A percentile compares a stretch with the other conserved stretches of the same genome.
These are phyloP conservation scores for Isoetes engelmannii DNA, from an alignment of 83 land plant genomes.

Conservation along the genomic window DNA sequence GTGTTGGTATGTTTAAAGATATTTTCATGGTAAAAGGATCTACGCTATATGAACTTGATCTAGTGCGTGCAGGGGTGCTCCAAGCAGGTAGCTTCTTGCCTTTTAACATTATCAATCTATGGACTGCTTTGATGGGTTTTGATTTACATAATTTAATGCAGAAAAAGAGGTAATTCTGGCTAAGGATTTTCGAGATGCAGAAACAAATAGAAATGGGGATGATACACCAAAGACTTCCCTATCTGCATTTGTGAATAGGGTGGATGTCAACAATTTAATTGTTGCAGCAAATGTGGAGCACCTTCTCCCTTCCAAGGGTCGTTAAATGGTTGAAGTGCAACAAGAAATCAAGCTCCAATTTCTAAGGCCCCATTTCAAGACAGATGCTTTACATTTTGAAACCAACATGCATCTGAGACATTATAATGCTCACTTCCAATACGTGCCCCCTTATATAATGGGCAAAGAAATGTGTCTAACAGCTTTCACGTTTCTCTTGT, in stretches of 20 bases:
- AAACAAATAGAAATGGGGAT: slow-evolving; percentile 16
- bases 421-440: slow-evolving; percentile 32
- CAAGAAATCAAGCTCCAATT: slow-evolving; percentile 37
- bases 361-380: slow-evolving; percentile 36
- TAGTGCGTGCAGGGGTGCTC: slow-evolving; percentile 40
- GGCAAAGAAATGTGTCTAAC: slow-evolving; percentile 40
- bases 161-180: slow-evolving; percentile 42
- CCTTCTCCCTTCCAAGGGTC: slow-evolving; percentile 29
- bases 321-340: slow-evolving; percentile 42
- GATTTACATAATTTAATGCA: too few species aligned
- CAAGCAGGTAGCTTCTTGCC: slow-evolving; percentile 38
- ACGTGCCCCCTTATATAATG: slow-evolving; percentile 41
- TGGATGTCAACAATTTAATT: slow-evolving; percentile 36
- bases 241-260: slow-evolving; percentile 12
- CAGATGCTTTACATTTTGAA: slow-evolving; percentile 23
- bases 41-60: slow-evolving; percentile 40
- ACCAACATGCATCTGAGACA: slow-evolving; percentile 30
- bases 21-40: slow-evolving; percentile 39
- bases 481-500: slow-evolving; percentile 38
- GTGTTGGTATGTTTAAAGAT: slow-evolving; percentile 40
- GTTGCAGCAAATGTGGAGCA: slow-evolving; percentile 46
- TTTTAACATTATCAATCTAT: too few species aligned
- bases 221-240: too few species aligned
- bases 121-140: too few species aligned
- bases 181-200: slow-evolving; percentile 17